These are phyloP conservation scores for Cercospora sp. DNA, from an alignment of 2,329 filamentous ascomycete species.

Conservation along the genomic window DNA sequence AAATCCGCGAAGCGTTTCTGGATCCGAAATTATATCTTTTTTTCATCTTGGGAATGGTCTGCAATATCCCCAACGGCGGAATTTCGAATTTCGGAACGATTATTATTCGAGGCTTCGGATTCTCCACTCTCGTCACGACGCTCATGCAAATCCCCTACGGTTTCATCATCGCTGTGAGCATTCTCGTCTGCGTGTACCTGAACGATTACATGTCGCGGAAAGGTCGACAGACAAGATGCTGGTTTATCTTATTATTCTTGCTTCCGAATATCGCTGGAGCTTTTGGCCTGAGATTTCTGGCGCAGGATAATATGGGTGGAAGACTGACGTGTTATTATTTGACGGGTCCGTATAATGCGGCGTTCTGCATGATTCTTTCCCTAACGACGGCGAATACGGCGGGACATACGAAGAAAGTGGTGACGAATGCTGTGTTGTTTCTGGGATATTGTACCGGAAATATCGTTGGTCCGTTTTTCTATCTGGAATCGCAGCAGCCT, in stretches of 20 bases:
- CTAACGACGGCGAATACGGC: conserved; percentile 54
- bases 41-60: conserved; percentile 53
- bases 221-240: conserved; percentile 37
- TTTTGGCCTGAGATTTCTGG: conserved; percentile 59
- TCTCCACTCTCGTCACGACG: conserved; percentile 55
- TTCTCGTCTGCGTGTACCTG: conserved; percentile 50
- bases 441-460: conserved; percentile 55
- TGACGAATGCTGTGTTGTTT: conserved; percentile 63
- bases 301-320: conserved; percentile 52
- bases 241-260: conserved; percentile 58
- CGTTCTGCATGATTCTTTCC: conserved; percentile 54
- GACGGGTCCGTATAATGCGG: conserved; percentile 53
- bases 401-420: conserved; percentile 64
- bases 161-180: conserved; percentile 52
- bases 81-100: conserved; percentile 61
- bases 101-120: conserved; percentile 60
- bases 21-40: conserved; percentile 63
- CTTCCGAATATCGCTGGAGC: conserved; percentile 61
- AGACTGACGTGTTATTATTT: conserved; percentile 61
- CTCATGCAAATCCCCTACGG: conserved; percentile 57
- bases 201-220: conserved; percentile 44
- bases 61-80: conserved; percentile 58
- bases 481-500: conserved; percentile 56
- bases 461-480: conserved; percentile 64
- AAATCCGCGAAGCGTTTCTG: conserved; percentile 57